phyloP scores from a whole-genome alignment of 768 basidiomycete species.

The Boletus rufocinnamomeus region DNA sequence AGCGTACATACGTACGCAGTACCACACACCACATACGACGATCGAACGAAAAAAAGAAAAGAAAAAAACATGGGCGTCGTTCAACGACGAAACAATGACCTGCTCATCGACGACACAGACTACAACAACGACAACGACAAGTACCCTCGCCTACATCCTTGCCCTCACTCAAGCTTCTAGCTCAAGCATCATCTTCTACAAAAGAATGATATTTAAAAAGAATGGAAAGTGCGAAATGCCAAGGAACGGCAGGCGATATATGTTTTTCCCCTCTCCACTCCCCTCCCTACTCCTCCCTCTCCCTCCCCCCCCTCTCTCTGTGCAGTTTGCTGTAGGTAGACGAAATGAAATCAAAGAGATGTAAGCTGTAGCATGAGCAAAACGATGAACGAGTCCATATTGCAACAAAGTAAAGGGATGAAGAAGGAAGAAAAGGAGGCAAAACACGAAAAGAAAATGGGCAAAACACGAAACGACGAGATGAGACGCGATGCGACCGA shows the following conservation, averaged over 20 bases:
- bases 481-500: background rate
- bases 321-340: conserved; percentile 10
- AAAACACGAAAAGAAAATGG: background rate
- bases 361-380: conserved; percentile 16
- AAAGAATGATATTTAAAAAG: conserved; percentile 33
- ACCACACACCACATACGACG: too few relatives aligned
- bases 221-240: conserved; percentile 26
- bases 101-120: background rate
- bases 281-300: background rate
- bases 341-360: conserved; percentile 5
- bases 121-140: too few relatives aligned
- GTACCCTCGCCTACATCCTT: background rate
- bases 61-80: conserved; percentile 2
- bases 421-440: background rate
- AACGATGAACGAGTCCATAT: conserved; percentile 17
- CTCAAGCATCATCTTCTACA: conserved; percentile 15
- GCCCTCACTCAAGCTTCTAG: background rate
- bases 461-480: background rate
- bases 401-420: conserved; percentile 5
- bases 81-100: conserved; percentile 11
- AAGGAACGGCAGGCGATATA: conserved; percentile 14
- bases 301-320: background rate
- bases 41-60: too few relatives aligned
- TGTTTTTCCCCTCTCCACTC: background rate
- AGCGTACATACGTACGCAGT: too few relatives aligned